phyloP scores from a whole-genome alignment of 257 asterid genomes.

The Petunia secreta region DNA sequence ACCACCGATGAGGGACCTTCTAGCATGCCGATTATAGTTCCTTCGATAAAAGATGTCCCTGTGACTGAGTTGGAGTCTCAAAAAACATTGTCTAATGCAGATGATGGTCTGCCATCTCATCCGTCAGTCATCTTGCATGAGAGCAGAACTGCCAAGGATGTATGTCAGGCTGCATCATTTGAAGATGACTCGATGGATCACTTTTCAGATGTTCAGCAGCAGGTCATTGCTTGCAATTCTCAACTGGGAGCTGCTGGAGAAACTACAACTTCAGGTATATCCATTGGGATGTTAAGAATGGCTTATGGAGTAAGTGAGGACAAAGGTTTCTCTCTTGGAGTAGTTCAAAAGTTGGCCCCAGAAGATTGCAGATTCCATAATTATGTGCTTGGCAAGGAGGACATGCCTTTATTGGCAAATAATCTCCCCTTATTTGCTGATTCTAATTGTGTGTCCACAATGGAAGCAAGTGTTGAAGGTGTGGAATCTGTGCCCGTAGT shows the following conservation, averaged over 20 bases:
- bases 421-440: slow-evolving; percentile 37
- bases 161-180: slow-evolving; percentile 34
- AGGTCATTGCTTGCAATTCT: slow-evolving; percentile 35
- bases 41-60: slow-evolving; percentile 2
- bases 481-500: slow-evolving; percentile 43
- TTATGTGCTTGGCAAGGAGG: slow-evolving; percentile 33
- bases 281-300: slow-evolving; percentile 28
- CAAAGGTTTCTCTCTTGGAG: slow-evolving; percentile 29
- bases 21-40: slow-evolving; percentile 16
- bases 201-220: slow-evolving; percentile 42
- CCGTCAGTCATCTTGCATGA: slow-evolving; percentile 16
- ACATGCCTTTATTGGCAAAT: slow-evolving; percentile 29
- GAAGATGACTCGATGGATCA: slow-evolving; percentile 36
- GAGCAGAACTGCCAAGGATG: not conserved
- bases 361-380: slow-evolving; percentile 26
- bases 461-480: slow-evolving; percentile 45
- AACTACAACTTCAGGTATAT: slow-evolving; percentile 34
- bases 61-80: slow-evolving; percentile 13
- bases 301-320: slow-evolving; percentile 34
- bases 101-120: slow-evolving; percentile 31
- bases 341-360: slow-evolving; percentile 36
- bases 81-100: slow-evolving; percentile 18
- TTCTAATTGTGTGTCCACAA: slow-evolving; percentile 31
- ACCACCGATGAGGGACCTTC: slow-evolving; percentile 23
- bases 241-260: slow-evolving; percentile 41